Percentiles rank a stretch among this genome's conserved stretches.
phyloP scores from a whole-genome alignment of 2,329 filamentous ascomycete genomes.

The Aspergillus tamarii region DNA sequence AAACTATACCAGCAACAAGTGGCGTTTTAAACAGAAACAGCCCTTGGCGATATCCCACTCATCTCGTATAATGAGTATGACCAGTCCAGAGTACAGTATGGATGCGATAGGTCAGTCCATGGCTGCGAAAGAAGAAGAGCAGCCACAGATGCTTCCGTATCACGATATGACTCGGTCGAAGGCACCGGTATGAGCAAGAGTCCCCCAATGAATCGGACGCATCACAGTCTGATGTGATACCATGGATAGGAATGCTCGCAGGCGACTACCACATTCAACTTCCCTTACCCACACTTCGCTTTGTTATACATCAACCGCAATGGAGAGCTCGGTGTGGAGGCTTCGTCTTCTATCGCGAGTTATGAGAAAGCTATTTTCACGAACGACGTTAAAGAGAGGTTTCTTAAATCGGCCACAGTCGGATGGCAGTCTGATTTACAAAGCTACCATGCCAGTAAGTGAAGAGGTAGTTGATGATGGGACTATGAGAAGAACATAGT shows the following conservation, averaged over 20 bases:
- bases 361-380: conserved; percentile 39
- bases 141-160: conserved; percentile 23
- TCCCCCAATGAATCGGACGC: conserved; percentile 4
- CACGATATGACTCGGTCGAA: conserved; percentile 25
- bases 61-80: conserved; percentile 11
- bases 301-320: conserved; percentile 41
- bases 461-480: not conserved
- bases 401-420: conserved; percentile 33
- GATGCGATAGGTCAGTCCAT: conserved; percentile 20
- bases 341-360: conserved; percentile 37
- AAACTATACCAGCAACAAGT: not conserved
- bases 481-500: not conserved
- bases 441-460: conserved; percentile 31
- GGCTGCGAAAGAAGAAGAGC: conserved; percentile 17
- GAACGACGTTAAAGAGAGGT: conserved; percentile 38
- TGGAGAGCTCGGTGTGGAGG: conserved; percentile 35
- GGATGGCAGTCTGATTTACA: conserved; percentile 24
- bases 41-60: not conserved
- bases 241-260: conserved; percentile 24
- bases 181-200: conserved; percentile 22
- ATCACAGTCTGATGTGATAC: conserved; percentile 15
- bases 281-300: conserved; percentile 41
- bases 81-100: conserved; percentile 20
- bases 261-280: conserved; percentile 20
- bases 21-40: not conserved